Evolutionary conservation across 2,329 filamentous ascomycete species (phyloP).

Genomic region (Macrophomina pseudophaseolina): DNA sequence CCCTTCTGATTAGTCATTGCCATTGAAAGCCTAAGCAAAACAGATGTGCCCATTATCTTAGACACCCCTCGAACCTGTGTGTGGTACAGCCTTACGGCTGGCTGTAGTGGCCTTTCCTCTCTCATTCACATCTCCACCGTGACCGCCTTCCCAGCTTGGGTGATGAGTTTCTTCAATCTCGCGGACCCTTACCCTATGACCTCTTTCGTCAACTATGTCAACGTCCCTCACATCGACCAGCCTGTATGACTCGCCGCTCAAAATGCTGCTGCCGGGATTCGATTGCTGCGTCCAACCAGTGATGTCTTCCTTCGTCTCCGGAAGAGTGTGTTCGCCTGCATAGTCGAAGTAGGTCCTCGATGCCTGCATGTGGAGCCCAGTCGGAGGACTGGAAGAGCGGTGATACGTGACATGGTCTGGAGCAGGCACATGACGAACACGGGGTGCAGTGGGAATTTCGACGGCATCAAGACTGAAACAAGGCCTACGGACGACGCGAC

Average conservation of each 20-base stretch:
- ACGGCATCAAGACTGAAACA: not conserved
- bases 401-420: constrained; percentile 19
- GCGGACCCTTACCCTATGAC: not conserved
- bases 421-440: not conserved
- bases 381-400: constrained; percentile 8
- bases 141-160: not conserved
- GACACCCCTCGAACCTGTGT: constrained; percentile 7
- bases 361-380: not conserved
- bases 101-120: not conserved
- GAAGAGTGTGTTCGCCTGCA: not conserved
- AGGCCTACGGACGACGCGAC: constrained; percentile 1
- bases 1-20: no score
- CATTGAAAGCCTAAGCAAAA: no score
- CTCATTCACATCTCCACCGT: not conserved
- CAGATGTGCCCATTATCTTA: not conserved
- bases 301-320: not conserved
- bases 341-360: not conserved
- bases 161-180: constrained; percentile 23
- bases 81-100: not conserved
- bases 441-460: not conserved
- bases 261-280: not conserved
- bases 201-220: constrained; percentile 1
- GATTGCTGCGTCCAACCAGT: constrained; percentile 11
- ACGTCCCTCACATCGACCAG: constrained; percentile 21
- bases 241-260: constrained; percentile 12